Conservation (phyloP, 306 rosid species). For the Hippophae rhamnoides region DNA sequence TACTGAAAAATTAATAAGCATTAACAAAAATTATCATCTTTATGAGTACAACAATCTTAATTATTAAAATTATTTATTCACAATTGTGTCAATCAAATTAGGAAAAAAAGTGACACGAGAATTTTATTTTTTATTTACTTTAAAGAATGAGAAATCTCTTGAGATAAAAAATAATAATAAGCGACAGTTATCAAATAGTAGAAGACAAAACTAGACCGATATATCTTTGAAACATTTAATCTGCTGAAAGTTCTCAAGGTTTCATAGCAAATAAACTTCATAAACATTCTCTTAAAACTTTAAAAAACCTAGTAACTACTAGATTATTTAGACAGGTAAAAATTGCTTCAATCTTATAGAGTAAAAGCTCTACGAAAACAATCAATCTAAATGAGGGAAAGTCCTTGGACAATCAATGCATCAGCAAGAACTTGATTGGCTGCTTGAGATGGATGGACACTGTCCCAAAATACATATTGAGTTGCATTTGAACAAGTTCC, state of each 20-base stretch:
- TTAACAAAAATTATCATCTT: too few relatives aligned
- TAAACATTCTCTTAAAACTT: background rate
- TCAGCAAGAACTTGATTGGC: conserved; percentile 88
- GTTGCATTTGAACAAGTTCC: conserved; percentile 91
- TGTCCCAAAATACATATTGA: conserved; percentile 89
- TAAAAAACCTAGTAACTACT: conserved; percentile 11
- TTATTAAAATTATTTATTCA: too few relatives aligned
- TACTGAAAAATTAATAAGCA: too few relatives aligned
- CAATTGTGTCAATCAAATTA: too few relatives aligned
- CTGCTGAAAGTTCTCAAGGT: conserved; percentile 8
- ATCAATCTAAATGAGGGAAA: conserved; percentile 34
- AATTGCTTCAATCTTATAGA: conserved; percentile 3
- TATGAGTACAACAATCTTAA: too few relatives aligned
- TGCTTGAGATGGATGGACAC: conserved; percentile 87
- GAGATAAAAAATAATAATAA: too few relatives aligned
- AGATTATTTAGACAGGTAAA: conserved; percentile 15
- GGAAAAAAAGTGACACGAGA: too few relatives aligned
- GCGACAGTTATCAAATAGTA: too few relatives aligned
- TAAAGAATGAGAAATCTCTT: too few relatives aligned
- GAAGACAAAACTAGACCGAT: background rate
- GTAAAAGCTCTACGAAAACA: background rate
- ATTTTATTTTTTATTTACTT: too few relatives aligned
- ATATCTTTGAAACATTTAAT: conserved; percentile 13
- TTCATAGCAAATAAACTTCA: background rate
- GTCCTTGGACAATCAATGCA: conserved; percentile 54